phyloP scores from a whole-genome alignment of 495 filamentous ascomycete genomes.

The Margaritispora aquatica region DNA sequence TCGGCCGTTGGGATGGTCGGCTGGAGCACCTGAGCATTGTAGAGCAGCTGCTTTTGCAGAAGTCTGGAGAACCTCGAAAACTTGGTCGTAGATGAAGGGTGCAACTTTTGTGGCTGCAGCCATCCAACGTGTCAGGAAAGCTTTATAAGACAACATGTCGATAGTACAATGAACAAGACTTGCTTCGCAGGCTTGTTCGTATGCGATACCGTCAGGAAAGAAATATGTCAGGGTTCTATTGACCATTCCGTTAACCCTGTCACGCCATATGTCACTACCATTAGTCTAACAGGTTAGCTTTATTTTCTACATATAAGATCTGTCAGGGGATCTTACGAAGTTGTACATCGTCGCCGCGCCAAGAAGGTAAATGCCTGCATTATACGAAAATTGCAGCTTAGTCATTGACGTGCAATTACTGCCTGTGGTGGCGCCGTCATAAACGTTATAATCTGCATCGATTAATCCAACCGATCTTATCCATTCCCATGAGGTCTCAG shows the following conservation, averaged over 20 bases:
- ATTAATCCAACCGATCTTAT: conserved; percentile 54
- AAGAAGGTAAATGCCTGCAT: conserved; percentile 59
- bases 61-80: conserved; percentile 36
- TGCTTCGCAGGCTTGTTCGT: conserved; percentile 66
- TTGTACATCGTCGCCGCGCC: conserved; percentile 76
- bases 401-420: conserved; percentile 54
- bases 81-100: conserved; percentile 43
- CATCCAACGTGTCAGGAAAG: conserved; percentile 71
- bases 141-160: conserved; percentile 78
- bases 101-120: conserved; percentile 48
- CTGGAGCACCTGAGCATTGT: conserved; percentile 49
- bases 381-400: conserved; percentile 65
- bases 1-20: conserved; percentile 43
- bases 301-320: background rate
- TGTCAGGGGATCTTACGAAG: conserved; percentile 36
- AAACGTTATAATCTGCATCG: conserved; percentile 55
- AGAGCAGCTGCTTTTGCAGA: conserved; percentile 60
- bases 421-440: conserved; percentile 60
- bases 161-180: conserved; percentile 40
- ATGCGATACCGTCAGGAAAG: conserved; percentile 48
- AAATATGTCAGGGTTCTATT: conserved; percentile 44
- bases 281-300: conserved; percentile 36
- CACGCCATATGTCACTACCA: conserved; percentile 39
- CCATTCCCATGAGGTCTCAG: conserved; percentile 69
- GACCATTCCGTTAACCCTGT: conserved; percentile 30